Conservation (phyloP, 441 rosid genomes). For the California macrophylla region DNA sequence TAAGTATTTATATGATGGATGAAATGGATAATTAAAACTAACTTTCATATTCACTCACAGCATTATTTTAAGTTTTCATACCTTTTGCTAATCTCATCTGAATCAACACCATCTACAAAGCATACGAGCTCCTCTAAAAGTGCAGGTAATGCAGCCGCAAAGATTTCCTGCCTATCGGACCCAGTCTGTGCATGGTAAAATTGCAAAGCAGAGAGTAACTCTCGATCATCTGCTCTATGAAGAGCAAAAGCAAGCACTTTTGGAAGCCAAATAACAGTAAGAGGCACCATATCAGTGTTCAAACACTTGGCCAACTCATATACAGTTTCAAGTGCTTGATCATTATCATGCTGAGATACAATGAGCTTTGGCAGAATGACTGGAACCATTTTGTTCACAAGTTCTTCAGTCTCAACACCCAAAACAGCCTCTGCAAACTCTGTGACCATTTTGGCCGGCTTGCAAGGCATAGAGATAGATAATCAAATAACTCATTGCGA, state of each 20-base stretch:
- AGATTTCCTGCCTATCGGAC: conserved; percentile 83
- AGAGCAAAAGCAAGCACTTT: conserved; percentile 95
- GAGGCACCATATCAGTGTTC: conserved; percentile 59
- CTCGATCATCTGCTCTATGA: conserved; percentile 53
- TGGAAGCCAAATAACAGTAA: conserved; percentile 83
- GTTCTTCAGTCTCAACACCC: conserved; percentile 63
- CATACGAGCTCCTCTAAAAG: conserved; percentile 92
- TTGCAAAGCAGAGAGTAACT: conserved; percentile 63
- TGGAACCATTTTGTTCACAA: conserved; percentile 74
- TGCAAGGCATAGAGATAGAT: conserved; percentile 53
- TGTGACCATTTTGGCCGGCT: conserved; percentile 61
- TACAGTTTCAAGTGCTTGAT: conserved; percentile 51
- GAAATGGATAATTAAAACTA: conserved; percentile 2
- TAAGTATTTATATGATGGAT: conserved; percentile 5
- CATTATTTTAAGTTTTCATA: conserved; percentile 25
- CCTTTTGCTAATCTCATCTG: conserved; percentile 70
- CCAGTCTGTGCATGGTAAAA: conserved; percentile 77
- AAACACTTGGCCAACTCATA: conserved; percentile 66
- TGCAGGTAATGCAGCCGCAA: conserved; percentile 92
- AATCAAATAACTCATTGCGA: conserved; percentile 56
- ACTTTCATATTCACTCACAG: not conserved
- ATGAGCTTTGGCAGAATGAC: conserved; percentile 89
- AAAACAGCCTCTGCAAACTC: conserved; percentile 92
- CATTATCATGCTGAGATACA: conserved; percentile 62
- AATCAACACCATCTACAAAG: conserved; percentile 72